Evolutionary conservation across 805 yeast species (phyloP), one percentile per base, ranked within the genome.

Genomic region (Nakazawaea sp.): DNA sequence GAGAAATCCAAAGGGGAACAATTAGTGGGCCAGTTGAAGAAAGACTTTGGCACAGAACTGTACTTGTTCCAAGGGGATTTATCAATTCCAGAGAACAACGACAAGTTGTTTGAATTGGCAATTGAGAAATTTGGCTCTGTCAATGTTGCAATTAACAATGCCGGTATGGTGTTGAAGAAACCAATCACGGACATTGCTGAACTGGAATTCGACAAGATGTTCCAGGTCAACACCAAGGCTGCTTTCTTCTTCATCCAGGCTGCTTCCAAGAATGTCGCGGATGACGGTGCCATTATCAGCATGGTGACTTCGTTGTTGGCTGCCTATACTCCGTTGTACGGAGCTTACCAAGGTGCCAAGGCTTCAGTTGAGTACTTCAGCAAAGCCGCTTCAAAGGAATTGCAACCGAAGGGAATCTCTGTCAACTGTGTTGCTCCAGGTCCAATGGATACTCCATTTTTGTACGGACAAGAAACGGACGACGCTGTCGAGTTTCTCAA

Each of bases 141-240:
- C 44, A 82, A 79, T 47, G 65, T 73, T 50, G 85, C 84, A n/a
- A 63, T 79, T 47, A 78, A 78, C 59, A 77, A 75, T 45, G 78
- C 77, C 27, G 86, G 86, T 36, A 72, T 58, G 66, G 85, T 79
- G 17, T 59, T 78, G 53, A 77, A 78, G 63, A 79, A 78, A 52
- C 72, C 75, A 26, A 47, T 78, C 35, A 57, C 56, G 24, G 76
- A 75, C n/a, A 60, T 68, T 40, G 42, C 71, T n/a, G 67, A 71
- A 37, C 63, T 57, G 20, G 85, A 79, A 49, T 79, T 60, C 48
- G 81, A 75, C 44, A 42, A 46, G 18, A 66, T 78, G 79, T 68
- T 68, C 46, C 50, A 54, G 25, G 54, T 68, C 53, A 79, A 79
- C 63, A 62, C 77, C 48, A 77, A 70, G 49, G 61, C 72, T 25